These are phyloP conservation scores for Claviceps quebecensis DNA, from an alignment of 2,329 filamentous ascomycete genomes.

Conservation along the genomic window DNA sequence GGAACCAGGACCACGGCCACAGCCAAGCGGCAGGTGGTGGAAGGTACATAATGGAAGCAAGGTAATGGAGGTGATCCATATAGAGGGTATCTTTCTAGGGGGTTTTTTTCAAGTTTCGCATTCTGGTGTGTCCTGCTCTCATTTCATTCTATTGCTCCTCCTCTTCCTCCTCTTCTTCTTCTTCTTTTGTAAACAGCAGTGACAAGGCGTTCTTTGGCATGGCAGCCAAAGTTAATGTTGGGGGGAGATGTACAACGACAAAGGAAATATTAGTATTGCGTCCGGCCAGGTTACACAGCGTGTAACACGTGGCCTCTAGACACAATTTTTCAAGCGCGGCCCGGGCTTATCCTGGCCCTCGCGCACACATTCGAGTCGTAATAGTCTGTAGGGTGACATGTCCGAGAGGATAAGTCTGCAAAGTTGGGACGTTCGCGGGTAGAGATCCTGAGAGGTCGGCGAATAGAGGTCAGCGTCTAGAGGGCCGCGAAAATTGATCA, in stretches of 20 bases:
- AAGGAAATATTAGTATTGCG: neutral
- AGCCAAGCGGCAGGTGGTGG: too few species aligned
- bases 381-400: too few species aligned
- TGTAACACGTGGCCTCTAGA: neutral
- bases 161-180: neutral
- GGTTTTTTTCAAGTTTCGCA: slow-evolving; percentile 12
- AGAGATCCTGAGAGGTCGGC: neutral
- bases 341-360: too few species aligned
- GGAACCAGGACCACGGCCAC: too few species aligned
- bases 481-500: neutral
- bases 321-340: too few species aligned
- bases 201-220: neutral
- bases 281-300: neutral
- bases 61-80: slow-evolving; percentile 14
- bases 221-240: slow-evolving; percentile 1
- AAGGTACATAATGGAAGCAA: neutral
- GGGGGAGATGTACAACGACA: slow-evolving; percentile 1
- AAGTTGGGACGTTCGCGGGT: too few species aligned
- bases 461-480: too few species aligned
- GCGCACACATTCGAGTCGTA: too few species aligned
- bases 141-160: neutral
- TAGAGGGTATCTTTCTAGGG: slow-evolving; percentile 27
- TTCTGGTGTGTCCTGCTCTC: slow-evolving; percentile 11
- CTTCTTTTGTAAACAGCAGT: neutral
- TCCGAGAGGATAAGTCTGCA: too few species aligned